A percentile compares a stretch with the other conserved stretches of the same genome.
Evolutionary conservation across 257 asterid species (phyloP).

Genomic region (Solanum appendiculatum): DNA sequence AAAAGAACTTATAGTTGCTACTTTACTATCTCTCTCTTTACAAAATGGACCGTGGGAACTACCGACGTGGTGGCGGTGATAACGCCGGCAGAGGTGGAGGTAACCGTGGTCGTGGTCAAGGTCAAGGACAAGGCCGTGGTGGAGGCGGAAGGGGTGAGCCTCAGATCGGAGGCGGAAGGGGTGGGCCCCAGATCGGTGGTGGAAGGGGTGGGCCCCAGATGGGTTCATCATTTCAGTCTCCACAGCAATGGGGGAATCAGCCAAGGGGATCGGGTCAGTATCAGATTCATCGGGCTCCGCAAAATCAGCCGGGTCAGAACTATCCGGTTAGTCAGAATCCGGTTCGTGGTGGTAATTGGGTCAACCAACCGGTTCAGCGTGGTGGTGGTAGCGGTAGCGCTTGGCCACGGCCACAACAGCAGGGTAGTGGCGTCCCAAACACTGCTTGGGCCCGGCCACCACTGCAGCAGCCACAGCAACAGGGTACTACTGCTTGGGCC

Average conservation of each 20-base stretch:
- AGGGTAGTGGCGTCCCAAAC: not conserved
- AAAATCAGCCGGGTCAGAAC: not conserved
- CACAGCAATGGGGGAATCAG: constrained; percentile 11
- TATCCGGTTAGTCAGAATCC: not conserved
- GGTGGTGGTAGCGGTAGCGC: not conserved
- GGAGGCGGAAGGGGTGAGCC: constrained; percentile 8
- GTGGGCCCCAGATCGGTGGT: not conserved
- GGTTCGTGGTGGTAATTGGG: not conserved
- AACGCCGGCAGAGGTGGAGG: not conserved
- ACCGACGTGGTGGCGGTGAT: not conserved
- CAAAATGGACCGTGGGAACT: not conserved
- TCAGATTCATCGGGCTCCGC: not conserved
- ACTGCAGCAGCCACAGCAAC: not conserved
- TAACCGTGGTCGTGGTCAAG: constrained; percentile 2
- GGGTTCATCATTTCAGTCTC: not conserved
- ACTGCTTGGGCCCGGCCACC: not conserved
- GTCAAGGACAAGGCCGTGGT: not conserved
- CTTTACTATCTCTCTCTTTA: not conserved
- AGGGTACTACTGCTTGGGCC: not conserved
- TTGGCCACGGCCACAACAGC: not conserved
- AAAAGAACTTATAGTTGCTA: too few species aligned
- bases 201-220: not conserved
- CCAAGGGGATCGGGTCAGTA: not conserved
- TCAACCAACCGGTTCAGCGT: not conserved
- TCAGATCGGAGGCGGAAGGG: constrained; percentile 12